Base-by-base conservation (phyloP, 495 filamentous ascomycete genomes). In the Neurospora sp. region DNA sequence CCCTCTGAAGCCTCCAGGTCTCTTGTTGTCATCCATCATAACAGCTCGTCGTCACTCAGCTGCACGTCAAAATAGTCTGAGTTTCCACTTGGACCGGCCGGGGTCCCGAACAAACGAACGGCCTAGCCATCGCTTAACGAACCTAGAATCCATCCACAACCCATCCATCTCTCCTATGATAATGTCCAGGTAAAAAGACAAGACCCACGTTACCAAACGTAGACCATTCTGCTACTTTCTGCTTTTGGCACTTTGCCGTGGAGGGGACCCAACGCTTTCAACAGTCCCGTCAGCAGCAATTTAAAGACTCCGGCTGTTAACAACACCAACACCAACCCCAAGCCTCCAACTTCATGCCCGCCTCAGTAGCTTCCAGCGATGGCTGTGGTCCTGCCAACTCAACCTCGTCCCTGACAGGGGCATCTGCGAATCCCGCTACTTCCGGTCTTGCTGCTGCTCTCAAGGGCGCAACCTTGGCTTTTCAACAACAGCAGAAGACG, bases 381-480 rank as follows among this genome's bases (percentile, higher is more conserved):
- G 40, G 69, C 69, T 53, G 69, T 70, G 69, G 69, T 53, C 35
- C 69, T 40, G 41, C 65, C 48, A 59, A 38, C 53, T 16, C 71
- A 20, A n/a, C 71, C 12, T 65, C 27, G 53, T 59, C 22, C 44
- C 70, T n/a, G 44, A 69, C 74, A 39, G 38, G 72, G 8, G 59
- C 31, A 18, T 72, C 72, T 72, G 39, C 65, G 22, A 71, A 73
- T 75, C 70, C 69, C 59, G 38, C 70, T 37, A 71, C 53, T 53
- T 20, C 74, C 1, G 72, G 75, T 7, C 59, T 72, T 16, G 68
- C 81, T 11, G 78, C 83, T n/a, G 84, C 84, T 65, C 72, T 86
- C 73, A 83, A 83, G 72, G 84, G 84, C 68, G 84, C 84, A 16
- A 84, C 80, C 1, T 79, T 85, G 22, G 84, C 84, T 27, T 86